Percentiles rank a stretch among this genome's conserved stretches.
Conservation (phyloP, 495 filamentous ascomycete species). For the Staphylotrichum longicolle region DNA sequence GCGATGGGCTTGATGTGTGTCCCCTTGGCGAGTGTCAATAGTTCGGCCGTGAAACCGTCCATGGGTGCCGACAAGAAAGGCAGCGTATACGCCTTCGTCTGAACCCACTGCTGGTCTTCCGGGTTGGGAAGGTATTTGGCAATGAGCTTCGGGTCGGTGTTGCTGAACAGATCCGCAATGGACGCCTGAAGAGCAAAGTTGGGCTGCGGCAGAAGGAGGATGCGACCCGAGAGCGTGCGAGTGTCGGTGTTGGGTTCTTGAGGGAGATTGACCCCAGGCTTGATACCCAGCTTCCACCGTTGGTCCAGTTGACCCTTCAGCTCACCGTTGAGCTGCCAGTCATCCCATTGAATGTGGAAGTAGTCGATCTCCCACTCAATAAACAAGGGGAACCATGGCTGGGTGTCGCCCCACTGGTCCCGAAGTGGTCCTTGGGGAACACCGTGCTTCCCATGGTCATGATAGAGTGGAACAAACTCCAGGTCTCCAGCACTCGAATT, state of each 20-base stretch:
- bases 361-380: neutral
- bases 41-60: too few species aligned
- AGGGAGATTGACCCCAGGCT: too few species aligned
- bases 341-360: neutral
- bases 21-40: too few species aligned
- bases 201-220: constrained; percentile 47
- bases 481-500: too few species aligned
- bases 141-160: constrained; percentile 18
- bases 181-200: constrained; percentile 36
- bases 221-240: constrained; percentile 38
- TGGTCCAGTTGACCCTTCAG: neutral
- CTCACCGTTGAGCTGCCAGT: neutral
- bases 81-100: too few species aligned
- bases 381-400: neutral
- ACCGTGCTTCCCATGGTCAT: neutral
- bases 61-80: too few species aligned
- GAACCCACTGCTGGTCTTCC: too few species aligned
- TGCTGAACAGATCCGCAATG: constrained; percentile 38
- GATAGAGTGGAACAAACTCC: neutral
- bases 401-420: neutral
- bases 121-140: too few species aligned
- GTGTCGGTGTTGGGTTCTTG: constrained; percentile 26
- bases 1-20: too few species aligned
- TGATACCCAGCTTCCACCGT: constrained; percentile 3
- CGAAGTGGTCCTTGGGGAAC: constrained; percentile 20